Base-by-base conservation (phyloP, 2,329 filamentous ascomycete genomes). In the Trichoderma sp. region DNA sequence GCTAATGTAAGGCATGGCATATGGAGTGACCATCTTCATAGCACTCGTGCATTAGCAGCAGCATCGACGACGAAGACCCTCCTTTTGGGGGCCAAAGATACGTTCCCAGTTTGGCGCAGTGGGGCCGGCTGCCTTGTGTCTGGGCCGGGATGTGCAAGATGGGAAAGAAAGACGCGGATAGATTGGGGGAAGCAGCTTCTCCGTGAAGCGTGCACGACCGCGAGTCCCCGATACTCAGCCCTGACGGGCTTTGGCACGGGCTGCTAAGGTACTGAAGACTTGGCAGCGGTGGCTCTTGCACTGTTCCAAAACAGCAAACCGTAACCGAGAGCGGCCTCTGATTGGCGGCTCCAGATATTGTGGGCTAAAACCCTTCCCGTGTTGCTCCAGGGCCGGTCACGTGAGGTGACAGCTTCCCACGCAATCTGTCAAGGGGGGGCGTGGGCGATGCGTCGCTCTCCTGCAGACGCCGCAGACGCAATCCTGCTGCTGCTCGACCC, bases 401-500 rank as follows among this genome's bases (percentile, higher is more conserved):
- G 59, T 62, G 59, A 54, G 7, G 41, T 3, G 3, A 7, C 26
- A 5, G 19, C n/a, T 26, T 47, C 39, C 19, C 59, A 54, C 45
- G 41, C 55, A 28, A 5, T 30, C 26, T 39, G n/a, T n/a, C 52
- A 60, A 19, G 60, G 60, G 66, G 28, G 39, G 10, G 10, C 34
- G 30, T 19, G 17, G 15, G 14, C n/a, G 4, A 34, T 54, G 39
- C 41, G 14, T 52, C 41, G 26, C 64, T 55, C 56, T 50, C 50
- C 44, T 58, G 63, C 65, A 60, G 58, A 56, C 50, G 67, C 63
- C 67, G 59, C 67, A 64, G 65, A 66, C 62, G 58, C 62, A 66
- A 63, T 67, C 52, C 44, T 62, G 54, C 41, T 48, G 48, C 62
- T 56, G n/a, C 44, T 52, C 34, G 44, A 43, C 62, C 45, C 54